Conservation (phyloP, 345 rosid species). For the Rubroshorea leprosula region DNA sequence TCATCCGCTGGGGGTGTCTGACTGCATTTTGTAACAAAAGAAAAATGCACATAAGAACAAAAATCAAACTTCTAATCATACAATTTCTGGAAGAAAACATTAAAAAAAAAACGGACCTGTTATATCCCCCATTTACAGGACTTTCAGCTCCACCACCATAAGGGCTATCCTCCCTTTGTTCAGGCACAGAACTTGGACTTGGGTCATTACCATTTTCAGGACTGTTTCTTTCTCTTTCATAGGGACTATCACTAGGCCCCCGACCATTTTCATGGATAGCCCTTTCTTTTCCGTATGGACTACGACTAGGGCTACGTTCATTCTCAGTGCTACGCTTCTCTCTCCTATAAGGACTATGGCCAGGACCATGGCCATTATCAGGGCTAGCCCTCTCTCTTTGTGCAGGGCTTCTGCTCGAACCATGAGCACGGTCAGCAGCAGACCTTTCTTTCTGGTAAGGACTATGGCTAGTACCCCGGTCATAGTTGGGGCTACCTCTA, state of each 20-base stretch:
- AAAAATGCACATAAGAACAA: not conserved
- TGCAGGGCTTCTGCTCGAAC: constrained; percentile 48
- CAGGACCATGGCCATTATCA: constrained; percentile 24
- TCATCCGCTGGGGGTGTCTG: constrained; percentile 11
- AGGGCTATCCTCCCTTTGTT: not conserved
- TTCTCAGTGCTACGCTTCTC: constrained; percentile 32
- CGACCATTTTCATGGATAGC: constrained; percentile 31
- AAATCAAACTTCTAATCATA: no score
- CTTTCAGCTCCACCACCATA: constrained; percentile 48
- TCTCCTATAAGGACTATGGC: constrained; percentile 36
- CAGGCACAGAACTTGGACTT: not conserved
- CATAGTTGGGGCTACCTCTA: constrained; percentile 59
- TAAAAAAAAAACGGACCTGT: constrained; percentile 28
- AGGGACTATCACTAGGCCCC: constrained; percentile 38
- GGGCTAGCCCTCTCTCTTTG: constrained; percentile 41
- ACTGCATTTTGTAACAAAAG: constrained; percentile 3
- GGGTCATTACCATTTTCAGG: not conserved
- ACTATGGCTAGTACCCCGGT: constrained; percentile 44
- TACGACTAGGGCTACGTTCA: constrained; percentile 38
- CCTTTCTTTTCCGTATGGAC: constrained; percentile 39
- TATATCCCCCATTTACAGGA: constrained; percentile 38
- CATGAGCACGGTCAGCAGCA: constrained; percentile 42
- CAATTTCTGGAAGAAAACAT: no score
- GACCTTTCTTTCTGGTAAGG: constrained; percentile 51
- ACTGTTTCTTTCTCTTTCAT: no score